Evolutionary conservation across 1,139 yeast genomes (phyloP).

Genomic region (Debaryomyces nepalensis): DNA sequence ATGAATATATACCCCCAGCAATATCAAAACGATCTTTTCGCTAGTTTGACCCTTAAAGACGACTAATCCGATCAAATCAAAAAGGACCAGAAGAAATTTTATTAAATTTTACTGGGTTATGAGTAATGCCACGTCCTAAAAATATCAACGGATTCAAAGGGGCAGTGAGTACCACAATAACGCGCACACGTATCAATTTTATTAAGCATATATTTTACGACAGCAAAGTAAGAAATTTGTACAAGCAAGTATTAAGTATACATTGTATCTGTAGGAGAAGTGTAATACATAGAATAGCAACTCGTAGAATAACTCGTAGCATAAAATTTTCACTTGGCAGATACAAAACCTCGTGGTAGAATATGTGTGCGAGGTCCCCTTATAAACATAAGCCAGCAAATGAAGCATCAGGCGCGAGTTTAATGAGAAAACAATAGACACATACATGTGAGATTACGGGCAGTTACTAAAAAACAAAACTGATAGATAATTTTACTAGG

Average conservation of each 20-base stretch:
- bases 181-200: conserved; percentile 2
- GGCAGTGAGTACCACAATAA: conserved; percentile 6
- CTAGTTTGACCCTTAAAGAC: not conserved
- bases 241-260: not conserved
- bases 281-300: not conserved
- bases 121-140: conserved; percentile 8
- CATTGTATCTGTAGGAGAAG: no score
- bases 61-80: conserved; percentile 4
- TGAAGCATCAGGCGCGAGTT: not conserved
- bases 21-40: conserved; percentile 1
- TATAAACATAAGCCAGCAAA: not conserved
- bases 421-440: not conserved
- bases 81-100: conserved; percentile 6
- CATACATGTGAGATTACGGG: not conserved
- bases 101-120: conserved; percentile 7
- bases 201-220: conserved; percentile 5
- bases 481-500: not conserved
- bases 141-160: conserved; percentile 4
- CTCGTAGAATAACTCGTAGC: no score
- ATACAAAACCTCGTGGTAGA: no score
- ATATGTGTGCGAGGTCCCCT: not conserved
- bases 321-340: no score
- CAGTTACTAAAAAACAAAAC: not conserved
- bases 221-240: not conserved
- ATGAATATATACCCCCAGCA: not conserved